Evolutionary conservation across 2,329 filamentous ascomycete species (phyloP).

Genomic region (Exophiala sp.): DNA sequence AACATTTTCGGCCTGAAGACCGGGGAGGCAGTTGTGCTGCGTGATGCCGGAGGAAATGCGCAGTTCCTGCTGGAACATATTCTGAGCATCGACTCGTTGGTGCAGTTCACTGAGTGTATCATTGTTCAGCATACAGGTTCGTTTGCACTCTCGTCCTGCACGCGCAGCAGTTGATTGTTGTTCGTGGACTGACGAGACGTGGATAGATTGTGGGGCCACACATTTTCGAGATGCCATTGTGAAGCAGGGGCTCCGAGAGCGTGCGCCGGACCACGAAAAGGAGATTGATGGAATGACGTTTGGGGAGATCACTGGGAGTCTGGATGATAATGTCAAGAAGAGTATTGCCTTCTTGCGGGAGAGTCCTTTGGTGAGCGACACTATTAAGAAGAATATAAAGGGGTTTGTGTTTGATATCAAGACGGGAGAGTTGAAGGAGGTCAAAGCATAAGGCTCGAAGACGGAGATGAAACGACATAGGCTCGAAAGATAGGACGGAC

Average conservation of each 20-base stretch:
- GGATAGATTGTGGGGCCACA: conserved; percentile 14
- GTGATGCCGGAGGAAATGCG: conserved; percentile 16
- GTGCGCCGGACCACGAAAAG: conserved; percentile 1
- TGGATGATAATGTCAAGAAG: conserved; percentile 14
- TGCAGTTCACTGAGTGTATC: conserved; percentile 11
- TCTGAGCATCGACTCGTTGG: conserved; percentile 9
- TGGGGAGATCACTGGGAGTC: conserved; percentile 12
- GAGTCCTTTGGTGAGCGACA: conserved; percentile 4
- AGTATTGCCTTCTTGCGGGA: conserved; percentile 12
- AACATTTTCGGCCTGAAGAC: conserved; percentile 13
- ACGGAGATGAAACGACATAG: too few relatives aligned
- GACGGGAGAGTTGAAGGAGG: conserved; percentile 11
- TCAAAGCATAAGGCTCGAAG: not conserved
- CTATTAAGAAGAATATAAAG: conserved; percentile 5
- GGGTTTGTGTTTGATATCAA: conserved; percentile 16
- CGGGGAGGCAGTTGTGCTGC: conserved; percentile 7
- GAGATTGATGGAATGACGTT: conserved; percentile 10
- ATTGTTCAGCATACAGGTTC: conserved; percentile 16
- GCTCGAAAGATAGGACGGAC: too few relatives aligned
- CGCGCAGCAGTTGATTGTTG: not conserved
- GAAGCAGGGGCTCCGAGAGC: conserved; percentile 8
- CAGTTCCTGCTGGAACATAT: conserved; percentile 8
- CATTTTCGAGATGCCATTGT: conserved; percentile 6
- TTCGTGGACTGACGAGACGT: not conserved
- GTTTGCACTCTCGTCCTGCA: not conserved